Evolutionary conservation across 1,284 basidiomycete genomes (phyloP), one percentile per base, ranked within the genome.

Genomic region (Irpex lacteus): DNA sequence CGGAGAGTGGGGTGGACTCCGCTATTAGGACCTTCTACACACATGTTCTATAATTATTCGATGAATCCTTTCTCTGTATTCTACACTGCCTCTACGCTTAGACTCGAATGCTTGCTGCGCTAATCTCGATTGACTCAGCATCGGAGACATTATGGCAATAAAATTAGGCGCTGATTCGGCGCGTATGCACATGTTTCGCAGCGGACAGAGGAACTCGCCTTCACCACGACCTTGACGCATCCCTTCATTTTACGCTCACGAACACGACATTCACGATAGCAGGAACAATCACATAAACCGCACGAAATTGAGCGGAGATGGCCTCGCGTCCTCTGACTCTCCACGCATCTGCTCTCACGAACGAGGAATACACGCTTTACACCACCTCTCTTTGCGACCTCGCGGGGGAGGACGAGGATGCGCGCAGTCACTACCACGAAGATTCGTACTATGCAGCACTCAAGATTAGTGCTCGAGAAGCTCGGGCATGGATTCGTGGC

Each of bases 341-440:
- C 1, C 90, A 92, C 68, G 79, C 85, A 18, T 91, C 90, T 54
- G 90, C 90, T 1, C 85, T 92, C 66, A 91, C 82, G 70, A 85
- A 91, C 73, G 76, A 78, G 18, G 90, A 92, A 74, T 92, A 91
- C 73, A 73, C 78, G 7, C 72, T 86, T 11, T 92, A 89, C 75
- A 90, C 87, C 0, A 66, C 80, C 8, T 84, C 83, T 40, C 77
- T 92, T 53, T 73, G 74, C 50, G 88, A 90, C 70, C 80, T 92
- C 60, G 77, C 79, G 59, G 67, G 77, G 67, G 68, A 70, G 65
- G 71, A 75, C 67, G 72, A 76, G 57, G 69, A 74, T 53, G 69
- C 73, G 11, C 71, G 76, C 44, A 64, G 60, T 36, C 57, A 63
- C 19, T 47, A 65, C 59, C 70, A 75, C 49, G 77, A 81, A 66